Percentiles rank a stretch among this genome's conserved stretches.
These are phyloP conservation scores for Leccinellum albellum DNA, from an alignment of 768 basidiomycete genomes.

Conservation along the genomic window DNA sequence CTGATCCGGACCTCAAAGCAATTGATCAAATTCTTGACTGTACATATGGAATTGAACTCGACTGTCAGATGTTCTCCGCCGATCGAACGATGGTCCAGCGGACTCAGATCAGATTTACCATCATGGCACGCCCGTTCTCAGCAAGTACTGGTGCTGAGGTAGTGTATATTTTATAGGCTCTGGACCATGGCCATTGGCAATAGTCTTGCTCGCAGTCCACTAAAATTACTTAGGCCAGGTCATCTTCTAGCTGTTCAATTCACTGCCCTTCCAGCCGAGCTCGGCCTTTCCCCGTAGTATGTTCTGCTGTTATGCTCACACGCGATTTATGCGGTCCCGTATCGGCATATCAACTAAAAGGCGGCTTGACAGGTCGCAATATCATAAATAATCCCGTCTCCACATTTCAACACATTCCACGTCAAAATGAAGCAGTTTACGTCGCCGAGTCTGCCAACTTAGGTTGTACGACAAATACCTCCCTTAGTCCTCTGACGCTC, in stretches of 20 bases:
- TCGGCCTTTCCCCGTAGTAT: neutral
- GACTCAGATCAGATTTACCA: neutral
- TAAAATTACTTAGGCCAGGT: neutral
- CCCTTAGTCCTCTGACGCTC: constrained; percentile 14
- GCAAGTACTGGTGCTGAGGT: constrained; percentile 1
- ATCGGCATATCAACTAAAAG: constrained; percentile 7
- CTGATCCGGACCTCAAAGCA: neutral
- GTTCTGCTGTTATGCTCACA: neutral
- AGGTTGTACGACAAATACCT: neutral
- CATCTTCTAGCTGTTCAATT: neutral
- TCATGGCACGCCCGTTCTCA: neutral
- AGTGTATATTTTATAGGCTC: neutral
- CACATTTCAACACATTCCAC: neutral
- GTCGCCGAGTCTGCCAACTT: neutral
- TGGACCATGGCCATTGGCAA: neutral
- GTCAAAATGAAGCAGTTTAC: neutral
- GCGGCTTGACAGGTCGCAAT: neutral
- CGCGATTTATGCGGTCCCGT: constrained; percentile 12
- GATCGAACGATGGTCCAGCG: neutral
- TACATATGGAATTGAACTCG: neutral
- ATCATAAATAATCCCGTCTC: neutral
- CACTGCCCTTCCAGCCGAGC: neutral
- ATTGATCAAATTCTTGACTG: constrained; percentile 7
- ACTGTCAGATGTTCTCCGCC: constrained; percentile 14
- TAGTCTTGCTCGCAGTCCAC: neutral